phyloP scores from a whole-genome alignment of 768 basidiomycete genomes.

The Suillus sp. region DNA sequence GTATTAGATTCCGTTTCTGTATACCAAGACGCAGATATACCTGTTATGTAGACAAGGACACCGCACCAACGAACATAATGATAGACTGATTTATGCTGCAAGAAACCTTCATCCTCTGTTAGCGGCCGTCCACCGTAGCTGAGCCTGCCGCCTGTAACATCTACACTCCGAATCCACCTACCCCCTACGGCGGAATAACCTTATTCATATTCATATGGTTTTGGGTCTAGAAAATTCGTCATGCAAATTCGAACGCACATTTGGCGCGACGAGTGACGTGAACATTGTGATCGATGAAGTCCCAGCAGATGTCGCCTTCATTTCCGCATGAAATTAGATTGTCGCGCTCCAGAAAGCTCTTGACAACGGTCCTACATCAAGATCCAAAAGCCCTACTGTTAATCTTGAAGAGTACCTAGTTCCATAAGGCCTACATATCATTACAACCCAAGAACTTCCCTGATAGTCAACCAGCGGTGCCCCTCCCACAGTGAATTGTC shows the following conservation, averaged over 20 bases:
- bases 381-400: neutral
- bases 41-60: neutral
- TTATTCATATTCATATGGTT: neutral
- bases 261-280: neutral
- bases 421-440: neutral
- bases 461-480: conserved; percentile 24
- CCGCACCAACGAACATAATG: neutral
- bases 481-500: conserved; percentile 26
- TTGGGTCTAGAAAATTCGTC: neutral
- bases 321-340: neutral
- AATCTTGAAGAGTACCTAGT: neutral
- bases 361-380: neutral
- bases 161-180: neutral
- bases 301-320: neutral
- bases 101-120: neutral
- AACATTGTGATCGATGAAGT: neutral
- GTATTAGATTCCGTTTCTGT: neutral
- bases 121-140: too few relatives aligned
- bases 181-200: neutral
- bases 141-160: neutral
- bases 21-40: neutral
- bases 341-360: neutral
- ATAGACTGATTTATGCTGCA: neutral
- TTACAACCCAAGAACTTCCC: conserved; percentile 11
- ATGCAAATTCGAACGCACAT: neutral